Base-by-base conservation (phyloP, 2,329 filamentous ascomycete genomes). In the Neofusicoccum ribis region DNA sequence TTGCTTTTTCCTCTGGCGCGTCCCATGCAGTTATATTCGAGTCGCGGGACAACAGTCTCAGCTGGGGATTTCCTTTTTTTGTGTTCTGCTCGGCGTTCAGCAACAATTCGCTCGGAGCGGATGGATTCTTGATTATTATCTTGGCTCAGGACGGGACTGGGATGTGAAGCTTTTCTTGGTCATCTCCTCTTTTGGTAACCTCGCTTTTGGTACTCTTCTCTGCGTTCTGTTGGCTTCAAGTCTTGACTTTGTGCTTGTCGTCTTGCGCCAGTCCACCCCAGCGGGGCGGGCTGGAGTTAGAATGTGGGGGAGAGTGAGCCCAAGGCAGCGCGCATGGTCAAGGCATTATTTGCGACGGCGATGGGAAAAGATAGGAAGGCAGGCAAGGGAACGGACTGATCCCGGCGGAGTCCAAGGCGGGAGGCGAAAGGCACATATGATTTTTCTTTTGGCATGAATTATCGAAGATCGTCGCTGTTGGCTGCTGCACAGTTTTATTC, bases 371-470 rank as follows among this genome's bases (percentile, higher is more conserved):
- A 60, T 23, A 34, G 27, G 56, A 47, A 49, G 56, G 56, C 41
- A 60, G 43, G 43, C 43, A 36, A 46, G 56, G 56, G 56, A 46
- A 34, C 37, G 41, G 41, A 43, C 56, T 37, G 56, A 47, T 37
- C 23, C 43, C 56, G 43, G 41, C 56, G 56, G 56, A 60, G 56
- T 60, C 56, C 17, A 15, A 37, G 17, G 43, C 12, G 43, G 52
- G 43, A 23, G 56, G 56, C 56, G 56, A 60, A 60, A 23, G 56
- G 56, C 56, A 60, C 56, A 60, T 47, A 14, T 46, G 37, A 14
- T 54, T 54, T 43, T 44, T 44, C 14, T 39, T 60, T 60, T 60
- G 56, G 56, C 56, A 60, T 60, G 56, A 44, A 20, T 59, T 60
- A 47, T 36, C n/a, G 31, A 20, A 36, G 43, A 60, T 37, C 41